A percentile compares a stretch with the other conserved stretches of the same genome.
These are phyloP conservation scores for Hypocreales sp. DNA, from an alignment of 2,329 filamentous ascomycete species.

Conservation along the genomic window DNA sequence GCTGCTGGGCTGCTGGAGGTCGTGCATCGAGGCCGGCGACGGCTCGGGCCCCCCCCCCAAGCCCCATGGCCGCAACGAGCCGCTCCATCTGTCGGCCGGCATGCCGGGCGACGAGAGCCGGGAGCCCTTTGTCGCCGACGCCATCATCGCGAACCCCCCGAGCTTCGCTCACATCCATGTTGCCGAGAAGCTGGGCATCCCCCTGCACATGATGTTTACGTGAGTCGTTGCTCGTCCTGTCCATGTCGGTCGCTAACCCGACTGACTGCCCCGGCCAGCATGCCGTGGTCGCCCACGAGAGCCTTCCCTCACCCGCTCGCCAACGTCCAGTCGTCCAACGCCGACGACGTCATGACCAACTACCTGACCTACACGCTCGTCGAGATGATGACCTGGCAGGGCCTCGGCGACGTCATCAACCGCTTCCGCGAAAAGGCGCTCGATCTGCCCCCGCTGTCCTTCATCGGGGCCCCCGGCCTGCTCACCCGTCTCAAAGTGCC, in stretches of 20 bases:
- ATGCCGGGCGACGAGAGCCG: conserved; percentile 24
- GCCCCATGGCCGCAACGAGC: conserved; percentile 29
- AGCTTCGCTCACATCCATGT: conserved; percentile 64
- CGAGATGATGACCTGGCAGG: conserved; percentile 89
- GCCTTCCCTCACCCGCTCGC: conserved; percentile 77
- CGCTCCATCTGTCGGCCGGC: conserved; percentile 20
- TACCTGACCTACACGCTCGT: conserved; percentile 73
- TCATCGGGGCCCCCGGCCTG: conserved; percentile 72
- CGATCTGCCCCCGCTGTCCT: conserved; percentile 60
- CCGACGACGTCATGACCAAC: conserved; percentile 63
- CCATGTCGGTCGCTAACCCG: too few relatives aligned
- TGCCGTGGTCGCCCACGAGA: conserved; percentile 82
- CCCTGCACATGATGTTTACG: conserved; percentile 82
- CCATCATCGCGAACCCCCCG: conserved; percentile 65
- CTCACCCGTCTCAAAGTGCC: conserved; percentile 62
- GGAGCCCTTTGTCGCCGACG: conserved; percentile 67
- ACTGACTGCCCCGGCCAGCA: conserved; percentile 42
- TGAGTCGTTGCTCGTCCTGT: too few relatives aligned
- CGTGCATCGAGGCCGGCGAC: conserved; percentile 66
- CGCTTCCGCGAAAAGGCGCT: conserved; percentile 62
- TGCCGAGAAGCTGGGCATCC: conserved; percentile 60
- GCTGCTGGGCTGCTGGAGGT: conserved; percentile 73
- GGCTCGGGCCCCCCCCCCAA: conserved; percentile 36
- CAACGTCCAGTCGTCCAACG: conserved; percentile 63
- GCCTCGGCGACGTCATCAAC: conserved; percentile 82